phyloP scores from a whole-genome alignment of 257 asterid species.

The Solanum corneliomulleri region DNA sequence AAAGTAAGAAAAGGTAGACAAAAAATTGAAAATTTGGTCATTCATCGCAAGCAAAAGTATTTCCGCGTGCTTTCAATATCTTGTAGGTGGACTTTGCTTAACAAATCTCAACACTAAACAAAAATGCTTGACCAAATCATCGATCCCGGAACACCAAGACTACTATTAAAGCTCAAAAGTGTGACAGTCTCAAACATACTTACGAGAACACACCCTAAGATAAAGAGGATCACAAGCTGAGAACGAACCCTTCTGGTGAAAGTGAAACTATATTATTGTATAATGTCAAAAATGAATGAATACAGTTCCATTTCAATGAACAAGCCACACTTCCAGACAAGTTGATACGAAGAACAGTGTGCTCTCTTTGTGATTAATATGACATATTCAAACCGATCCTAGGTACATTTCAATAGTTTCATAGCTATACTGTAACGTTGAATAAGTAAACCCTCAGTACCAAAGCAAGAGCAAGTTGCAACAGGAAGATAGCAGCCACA shows the following conservation, averaged over 20 bases:
- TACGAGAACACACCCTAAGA: neutral
- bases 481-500: slow-evolving; percentile 79
- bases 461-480: slow-evolving; percentile 93
- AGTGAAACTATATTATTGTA: slow-evolving; percentile 1
- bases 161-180: neutral
- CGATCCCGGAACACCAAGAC: neutral
- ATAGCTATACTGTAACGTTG: slow-evolving; percentile 46
- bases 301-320: slow-evolving; percentile 9
- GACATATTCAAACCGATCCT: neutral
- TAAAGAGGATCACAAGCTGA: neutral
- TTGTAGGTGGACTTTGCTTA: neutral
- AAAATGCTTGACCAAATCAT: neutral
- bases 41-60: neutral
- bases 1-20: neutral
- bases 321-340: neutral
- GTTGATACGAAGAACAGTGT: neutral
- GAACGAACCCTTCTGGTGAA: neutral
- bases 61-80: neutral
- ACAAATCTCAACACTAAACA: neutral
- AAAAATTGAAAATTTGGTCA: neutral
- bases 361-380: neutral
- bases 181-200: neutral
- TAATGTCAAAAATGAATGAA: slow-evolving; percentile 38
- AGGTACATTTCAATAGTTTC: neutral
- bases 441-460: slow-evolving; percentile 75